phyloP scores from a whole-genome alignment of 1,284 basidiomycete genomes.

The Wolfiporia cocos region DNA sequence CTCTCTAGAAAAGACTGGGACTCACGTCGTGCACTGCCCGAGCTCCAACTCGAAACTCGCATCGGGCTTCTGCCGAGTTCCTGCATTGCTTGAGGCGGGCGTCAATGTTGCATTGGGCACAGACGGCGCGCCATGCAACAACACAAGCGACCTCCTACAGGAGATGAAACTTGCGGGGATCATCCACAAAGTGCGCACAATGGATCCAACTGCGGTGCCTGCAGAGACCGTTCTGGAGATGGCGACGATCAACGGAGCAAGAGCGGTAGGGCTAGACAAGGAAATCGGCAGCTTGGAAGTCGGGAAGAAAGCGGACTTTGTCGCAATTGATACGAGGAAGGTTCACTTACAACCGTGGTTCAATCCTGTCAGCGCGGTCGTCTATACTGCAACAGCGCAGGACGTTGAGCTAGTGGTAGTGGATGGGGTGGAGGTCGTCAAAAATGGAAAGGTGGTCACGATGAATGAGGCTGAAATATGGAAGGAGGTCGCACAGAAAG shows the following conservation, averaged over 20 bases:
- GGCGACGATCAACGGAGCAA: neutral
- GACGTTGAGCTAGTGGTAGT: neutral
- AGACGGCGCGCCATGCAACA: neutral
- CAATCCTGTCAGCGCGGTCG: neutral
- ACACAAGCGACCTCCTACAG: neutral
- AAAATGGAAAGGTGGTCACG: neutral
- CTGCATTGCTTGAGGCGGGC: neutral
- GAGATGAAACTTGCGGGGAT: neutral
- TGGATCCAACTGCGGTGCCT: neutral
- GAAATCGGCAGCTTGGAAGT: neutral
- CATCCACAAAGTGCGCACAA: neutral
- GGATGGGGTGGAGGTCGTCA: neutral
- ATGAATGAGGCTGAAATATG: neutral
- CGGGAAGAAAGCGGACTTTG: neutral
- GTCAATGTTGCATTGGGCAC: neutral
- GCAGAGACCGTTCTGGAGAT: neutral
- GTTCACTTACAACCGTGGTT: neutral
- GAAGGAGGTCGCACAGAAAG: no score
- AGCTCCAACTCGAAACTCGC: neutral
- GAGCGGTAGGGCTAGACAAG: neutral
- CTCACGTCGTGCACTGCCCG: neutral
- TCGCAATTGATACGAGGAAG: neutral
- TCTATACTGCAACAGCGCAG: neutral
- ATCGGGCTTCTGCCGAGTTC: neutral
- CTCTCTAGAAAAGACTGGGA: neutral